phyloP scores from a whole-genome alignment of 2,329 filamentous ascomycete species.

The Blumeria hordei region DNA sequence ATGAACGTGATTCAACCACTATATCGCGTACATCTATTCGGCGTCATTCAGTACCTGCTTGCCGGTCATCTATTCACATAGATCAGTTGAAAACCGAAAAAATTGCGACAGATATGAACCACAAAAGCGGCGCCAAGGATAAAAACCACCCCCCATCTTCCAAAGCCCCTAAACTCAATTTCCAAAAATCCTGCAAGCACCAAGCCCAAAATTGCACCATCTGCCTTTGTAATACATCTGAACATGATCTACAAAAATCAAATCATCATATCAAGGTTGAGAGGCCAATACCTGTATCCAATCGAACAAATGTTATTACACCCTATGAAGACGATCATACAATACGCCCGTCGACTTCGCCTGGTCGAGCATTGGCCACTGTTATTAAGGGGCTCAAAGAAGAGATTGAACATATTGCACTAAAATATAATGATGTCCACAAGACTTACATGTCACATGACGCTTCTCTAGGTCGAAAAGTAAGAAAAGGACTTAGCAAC shows the following conservation, averaged over 20 bases:
- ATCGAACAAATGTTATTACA: constrained; percentile 15
- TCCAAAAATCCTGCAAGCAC: constrained; percentile 29
- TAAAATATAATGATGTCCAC: constrained; percentile 38
- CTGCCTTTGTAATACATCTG: constrained; percentile 26
- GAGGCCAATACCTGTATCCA: constrained; percentile 30
- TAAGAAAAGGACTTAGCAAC: constrained; percentile 33
- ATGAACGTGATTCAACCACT: constrained; percentile 1
- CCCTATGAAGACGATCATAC: constrained; percentile 15
- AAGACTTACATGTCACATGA: constrained; percentile 41
- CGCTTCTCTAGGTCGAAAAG: constrained; percentile 37
- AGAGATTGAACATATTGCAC: constrained; percentile 53
- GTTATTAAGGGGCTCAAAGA: constrained; percentile 65
- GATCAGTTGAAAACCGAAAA: too few species aligned
- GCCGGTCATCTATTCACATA: background rate
- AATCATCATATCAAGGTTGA: constrained; percentile 28
- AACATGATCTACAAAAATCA: constrained; percentile 10
- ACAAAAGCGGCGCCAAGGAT: constrained; percentile 5
- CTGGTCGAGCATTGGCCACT: constrained; percentile 5
- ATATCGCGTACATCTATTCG: constrained; percentile 6
- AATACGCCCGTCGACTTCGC: constrained; percentile 23
- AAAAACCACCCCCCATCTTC: constrained; percentile 23
- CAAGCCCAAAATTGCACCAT: constrained; percentile 31
- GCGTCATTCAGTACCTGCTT: background rate
- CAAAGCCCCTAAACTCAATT: constrained; percentile 25
- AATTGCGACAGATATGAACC: background rate